Evolutionary conservation across 768 basidiomycete species (phyloP).

Genomic region (Leccinellum rugosiceps): DNA sequence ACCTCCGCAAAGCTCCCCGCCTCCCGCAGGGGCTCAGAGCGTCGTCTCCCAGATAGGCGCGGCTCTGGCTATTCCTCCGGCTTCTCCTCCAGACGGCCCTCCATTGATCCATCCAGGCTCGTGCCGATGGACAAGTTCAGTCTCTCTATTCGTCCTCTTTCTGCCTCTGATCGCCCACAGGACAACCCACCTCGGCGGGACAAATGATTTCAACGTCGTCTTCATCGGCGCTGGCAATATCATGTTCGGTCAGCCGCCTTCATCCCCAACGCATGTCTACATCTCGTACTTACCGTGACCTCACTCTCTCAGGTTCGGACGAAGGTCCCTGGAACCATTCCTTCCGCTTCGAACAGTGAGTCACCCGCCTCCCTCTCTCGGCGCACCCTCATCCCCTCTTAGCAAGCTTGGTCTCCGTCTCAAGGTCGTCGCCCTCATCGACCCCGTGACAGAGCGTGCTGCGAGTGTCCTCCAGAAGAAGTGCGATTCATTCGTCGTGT

Average conservation of each 20-base stretch:
- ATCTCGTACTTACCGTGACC: conserved; percentile 6
- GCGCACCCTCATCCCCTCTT: conserved; percentile 10
- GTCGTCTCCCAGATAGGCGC: conserved; percentile 44
- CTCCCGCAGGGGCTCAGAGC: conserved; percentile 45
- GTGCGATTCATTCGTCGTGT: conserved; percentile 88
- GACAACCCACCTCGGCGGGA: conserved; percentile 49
- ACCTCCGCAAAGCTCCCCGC: conserved; percentile 28
- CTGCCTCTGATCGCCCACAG: conserved; percentile 31
- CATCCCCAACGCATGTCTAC: neutral
- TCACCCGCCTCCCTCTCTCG: conserved; percentile 5
- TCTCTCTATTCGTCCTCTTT: conserved; percentile 1
- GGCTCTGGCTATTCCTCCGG: conserved; percentile 43
- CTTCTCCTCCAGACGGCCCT: conserved; percentile 59
- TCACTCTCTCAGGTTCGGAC: conserved; percentile 56
- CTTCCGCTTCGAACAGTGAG: conserved; percentile 85
- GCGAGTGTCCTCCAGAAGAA: conserved; percentile 81
- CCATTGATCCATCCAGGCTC: conserved; percentile 76
- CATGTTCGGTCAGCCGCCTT: conserved; percentile 77
- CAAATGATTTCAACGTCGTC: conserved; percentile 87
- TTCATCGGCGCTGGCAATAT: conserved; percentile 97
- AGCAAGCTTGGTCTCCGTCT: conserved; percentile 95
- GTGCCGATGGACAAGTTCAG: conserved; percentile 77
- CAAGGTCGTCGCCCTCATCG: conserved; percentile 93
- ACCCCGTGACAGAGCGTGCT: conserved; percentile 84
- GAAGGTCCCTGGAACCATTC: conserved; percentile 95